phyloP scores from a whole-genome alignment of 1,139 yeast species.

The Zygosaccharomyces sapae region DNA sequence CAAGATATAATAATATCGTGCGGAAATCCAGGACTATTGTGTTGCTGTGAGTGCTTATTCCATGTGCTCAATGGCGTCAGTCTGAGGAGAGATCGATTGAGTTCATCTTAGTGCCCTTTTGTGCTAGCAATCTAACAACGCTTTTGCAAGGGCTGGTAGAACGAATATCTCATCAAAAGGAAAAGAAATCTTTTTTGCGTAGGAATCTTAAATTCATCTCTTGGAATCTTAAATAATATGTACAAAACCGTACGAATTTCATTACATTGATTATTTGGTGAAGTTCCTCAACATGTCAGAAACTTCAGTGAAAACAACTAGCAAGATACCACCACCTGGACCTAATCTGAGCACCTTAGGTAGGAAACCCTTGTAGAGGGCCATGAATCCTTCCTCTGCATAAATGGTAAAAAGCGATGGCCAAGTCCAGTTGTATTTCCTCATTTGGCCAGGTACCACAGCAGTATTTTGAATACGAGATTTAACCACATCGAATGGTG shows the following conservation, averaged over 20 bases:
- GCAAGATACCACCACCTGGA: constrained; percentile 97
- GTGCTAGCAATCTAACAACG: constrained; percentile 32
- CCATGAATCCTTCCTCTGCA: constrained; percentile 84
- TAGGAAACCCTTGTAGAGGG: constrained; percentile 89
- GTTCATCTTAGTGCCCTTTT: constrained; percentile 64
- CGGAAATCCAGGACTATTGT: constrained; percentile 69
- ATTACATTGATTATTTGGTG: constrained; percentile 10
- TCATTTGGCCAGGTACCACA: constrained; percentile 53
- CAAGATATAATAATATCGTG: constrained; percentile 42
- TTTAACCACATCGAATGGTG: constrained; percentile 97
- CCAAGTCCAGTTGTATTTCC: constrained; percentile 87
- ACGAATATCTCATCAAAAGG: constrained; percentile 41
- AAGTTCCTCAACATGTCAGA: constrained; percentile 83
- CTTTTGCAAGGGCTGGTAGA: constrained; percentile 56
- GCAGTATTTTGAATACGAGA: constrained; percentile 92
- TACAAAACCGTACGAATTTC: background rate
- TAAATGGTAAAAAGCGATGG: constrained; percentile 75
- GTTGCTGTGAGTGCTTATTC: constrained; percentile 46
- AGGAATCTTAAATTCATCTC: constrained; percentile 4
- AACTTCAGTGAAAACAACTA: constrained; percentile 90
- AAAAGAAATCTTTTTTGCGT: constrained; percentile 5
- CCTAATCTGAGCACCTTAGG: constrained; percentile 97
- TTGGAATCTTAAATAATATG: constrained; percentile 2
- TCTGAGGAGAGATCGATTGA: constrained; percentile 48
- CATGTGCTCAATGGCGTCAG: constrained; percentile 5